These are phyloP conservation scores for Solanum bulbocastanum DNA, from an alignment of 257 asterid genomes.

Conservation along the genomic window DNA sequence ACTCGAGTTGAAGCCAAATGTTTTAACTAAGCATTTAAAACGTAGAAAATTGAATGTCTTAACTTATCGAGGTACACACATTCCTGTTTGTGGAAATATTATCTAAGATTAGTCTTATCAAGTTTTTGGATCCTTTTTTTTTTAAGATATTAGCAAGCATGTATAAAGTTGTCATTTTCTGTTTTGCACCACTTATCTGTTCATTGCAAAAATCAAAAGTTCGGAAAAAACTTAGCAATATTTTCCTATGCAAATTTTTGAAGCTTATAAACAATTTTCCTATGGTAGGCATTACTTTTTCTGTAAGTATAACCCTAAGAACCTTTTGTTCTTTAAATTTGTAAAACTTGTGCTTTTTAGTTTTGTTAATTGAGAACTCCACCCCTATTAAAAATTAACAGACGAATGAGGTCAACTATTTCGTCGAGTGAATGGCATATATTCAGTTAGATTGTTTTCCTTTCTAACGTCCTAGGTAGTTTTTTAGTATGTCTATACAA, in stretches of 20 bases:
- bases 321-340: not conserved
- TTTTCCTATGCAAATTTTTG: not conserved
- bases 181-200: not conserved
- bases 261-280: not conserved
- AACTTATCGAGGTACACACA: constrained; percentile 42
- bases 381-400: too few relatives aligned
- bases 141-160: not conserved
- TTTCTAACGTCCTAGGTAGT: not conserved
- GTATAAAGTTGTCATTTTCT: not conserved
- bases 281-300: not conserved
- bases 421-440: too few relatives aligned
- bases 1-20: not conserved
- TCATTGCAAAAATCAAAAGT: too few relatives aligned
- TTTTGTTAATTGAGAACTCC: too few relatives aligned
- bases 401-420: too few relatives aligned
- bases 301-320: too few relatives aligned
- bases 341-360: too few relatives aligned
- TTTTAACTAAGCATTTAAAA: not conserved
- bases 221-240: not conserved
- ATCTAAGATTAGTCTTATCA: not conserved
- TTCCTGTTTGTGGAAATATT: not conserved
- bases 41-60: too few relatives aligned
- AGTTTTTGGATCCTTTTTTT: not conserved
- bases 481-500: not conserved
- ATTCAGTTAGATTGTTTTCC: not conserved